phyloP scores from a whole-genome alignment of 2,329 filamentous ascomycete genomes.

The Xylariaceae sp. region DNA sequence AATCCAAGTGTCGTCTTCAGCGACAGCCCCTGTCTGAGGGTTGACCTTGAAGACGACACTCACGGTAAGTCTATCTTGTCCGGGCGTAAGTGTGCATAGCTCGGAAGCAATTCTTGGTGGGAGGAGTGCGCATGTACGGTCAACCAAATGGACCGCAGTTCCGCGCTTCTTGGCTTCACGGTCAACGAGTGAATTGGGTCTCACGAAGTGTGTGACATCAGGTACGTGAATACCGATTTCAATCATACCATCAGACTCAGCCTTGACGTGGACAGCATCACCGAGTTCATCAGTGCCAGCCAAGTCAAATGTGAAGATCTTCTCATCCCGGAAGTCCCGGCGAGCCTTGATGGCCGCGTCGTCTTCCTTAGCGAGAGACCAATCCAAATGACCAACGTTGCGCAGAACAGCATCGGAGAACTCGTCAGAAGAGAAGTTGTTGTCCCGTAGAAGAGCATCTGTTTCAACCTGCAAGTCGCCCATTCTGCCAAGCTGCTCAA shows the following conservation, averaged over 20 bases:
- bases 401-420: constrained; percentile 95
- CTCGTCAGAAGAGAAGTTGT: constrained; percentile 97
- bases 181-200: constrained; percentile 90
- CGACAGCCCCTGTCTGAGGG: constrained; percentile 67
- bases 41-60: constrained; percentile 92
- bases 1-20: constrained; percentile 87
- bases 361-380: constrained; percentile 79
- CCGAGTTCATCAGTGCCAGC: constrained; percentile 84
- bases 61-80: constrained; percentile 84
- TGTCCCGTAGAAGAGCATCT: constrained; percentile 91
- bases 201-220: constrained; percentile 95
- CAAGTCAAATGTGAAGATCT: constrained; percentile 86
- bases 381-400: constrained; percentile 87
- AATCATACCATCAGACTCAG: constrained; percentile 73
- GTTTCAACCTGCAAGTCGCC: constrained; percentile 97
- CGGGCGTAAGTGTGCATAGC: constrained; percentile 79
- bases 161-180: constrained; percentile 97
- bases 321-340: constrained; percentile 84
- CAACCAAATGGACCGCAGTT: constrained; percentile 90
- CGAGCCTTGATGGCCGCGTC: constrained; percentile 67
- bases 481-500: constrained; percentile 96
- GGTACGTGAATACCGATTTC: constrained; percentile 94
- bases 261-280: constrained; percentile 88
- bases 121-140: constrained; percentile 80
- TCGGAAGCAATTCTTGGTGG: constrained; percentile 80